A percentile compares a stretch with the other conserved stretches of the same genome.
These are phyloP conservation scores for Diaporthe ampelina DNA, from an alignment of 2,329 filamentous ascomycete genomes.

Conservation along the genomic window DNA sequence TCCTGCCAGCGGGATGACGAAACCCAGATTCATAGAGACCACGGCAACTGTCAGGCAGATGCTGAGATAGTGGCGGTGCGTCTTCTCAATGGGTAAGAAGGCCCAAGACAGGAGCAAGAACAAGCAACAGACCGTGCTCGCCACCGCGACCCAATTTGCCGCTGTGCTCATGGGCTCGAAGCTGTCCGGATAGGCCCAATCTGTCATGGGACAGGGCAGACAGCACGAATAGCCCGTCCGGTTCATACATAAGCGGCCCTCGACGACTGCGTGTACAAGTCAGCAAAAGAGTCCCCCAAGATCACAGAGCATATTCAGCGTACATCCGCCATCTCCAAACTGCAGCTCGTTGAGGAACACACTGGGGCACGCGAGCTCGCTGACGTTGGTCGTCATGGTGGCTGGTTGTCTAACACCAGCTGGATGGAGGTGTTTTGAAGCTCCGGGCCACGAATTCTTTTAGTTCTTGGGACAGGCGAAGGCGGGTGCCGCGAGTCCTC, in stretches of 20 bases:
- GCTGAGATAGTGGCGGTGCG: slow-evolving; percentile 92
- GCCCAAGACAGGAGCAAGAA: slow-evolving; percentile 87
- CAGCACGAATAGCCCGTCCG: slow-evolving; percentile 77
- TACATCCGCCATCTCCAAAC: slow-evolving; percentile 41
- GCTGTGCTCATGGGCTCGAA: slow-evolving; percentile 72
- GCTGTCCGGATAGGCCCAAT: slow-evolving; percentile 78
- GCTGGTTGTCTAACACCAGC: background rate
- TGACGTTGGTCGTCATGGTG: slow-evolving; percentile 36
- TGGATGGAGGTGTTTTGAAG: background rate
- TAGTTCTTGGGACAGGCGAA: too few relatives aligned
- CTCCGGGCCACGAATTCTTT: background rate
- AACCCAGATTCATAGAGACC: slow-evolving; percentile 86
- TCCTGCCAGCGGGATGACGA: slow-evolving; percentile 87
- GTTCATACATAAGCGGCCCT: slow-evolving; percentile 67
- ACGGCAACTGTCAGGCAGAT: slow-evolving; percentile 85
- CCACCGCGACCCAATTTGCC: slow-evolving; percentile 88
- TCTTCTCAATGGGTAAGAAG: slow-evolving; percentile 87
- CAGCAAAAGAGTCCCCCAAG: slow-evolving; percentile 45
- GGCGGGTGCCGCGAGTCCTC: slow-evolving; percentile 2
- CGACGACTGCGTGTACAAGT: slow-evolving; percentile 62
- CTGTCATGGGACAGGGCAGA: slow-evolving; percentile 87
- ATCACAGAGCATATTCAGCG: slow-evolving; percentile 33
- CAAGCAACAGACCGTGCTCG: slow-evolving; percentile 76
- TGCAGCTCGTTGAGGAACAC: slow-evolving; percentile 41
- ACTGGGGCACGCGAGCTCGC: slow-evolving; percentile 35